Percentiles rank a stretch among this genome's conserved stretches.
Evolutionary conservation across 129 eudicot species (phyloP).

Genomic region (Flaveria robusta): DNA sequence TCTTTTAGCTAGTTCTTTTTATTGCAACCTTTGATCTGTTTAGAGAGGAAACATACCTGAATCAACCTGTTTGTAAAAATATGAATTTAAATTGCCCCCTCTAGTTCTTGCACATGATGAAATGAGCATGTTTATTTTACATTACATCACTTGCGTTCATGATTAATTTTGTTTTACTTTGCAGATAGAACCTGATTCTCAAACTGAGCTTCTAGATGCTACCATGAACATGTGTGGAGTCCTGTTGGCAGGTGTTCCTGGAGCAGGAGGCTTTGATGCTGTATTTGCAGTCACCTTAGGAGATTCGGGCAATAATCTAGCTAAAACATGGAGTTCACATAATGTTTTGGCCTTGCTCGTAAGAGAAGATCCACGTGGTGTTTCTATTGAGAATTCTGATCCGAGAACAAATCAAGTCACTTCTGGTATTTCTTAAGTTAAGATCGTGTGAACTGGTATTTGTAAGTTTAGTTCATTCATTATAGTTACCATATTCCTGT

Average conservation of each 20-base stretch:
- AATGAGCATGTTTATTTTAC: constrained; percentile 2
- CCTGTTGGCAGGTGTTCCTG: constrained; percentile 95
- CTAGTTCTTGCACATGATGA: background rate
- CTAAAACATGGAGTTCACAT: constrained; percentile 63
- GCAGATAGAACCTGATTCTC: constrained; percentile 96
- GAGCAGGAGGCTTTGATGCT: constrained; percentile 99
- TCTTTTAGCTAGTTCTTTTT: background rate
- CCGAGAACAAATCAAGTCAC: constrained; percentile 53
- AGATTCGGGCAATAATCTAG: constrained; percentile 54
- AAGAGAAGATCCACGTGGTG: constrained; percentile 93
- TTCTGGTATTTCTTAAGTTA: background rate
- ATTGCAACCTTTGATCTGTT: background rate
- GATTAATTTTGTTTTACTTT: constrained; percentile 21
- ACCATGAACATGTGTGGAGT: constrained; percentile 86
- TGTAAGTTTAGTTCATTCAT: background rate
- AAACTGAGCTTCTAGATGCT: constrained; percentile 74
- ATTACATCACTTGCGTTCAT: constrained; percentile 1
- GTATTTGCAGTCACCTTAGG: constrained; percentile 84
- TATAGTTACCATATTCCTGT: background rate
- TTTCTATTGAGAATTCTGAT: constrained; percentile 65
- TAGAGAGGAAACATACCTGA: background rate
- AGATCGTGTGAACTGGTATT: background rate
- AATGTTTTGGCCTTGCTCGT: constrained; percentile 89
- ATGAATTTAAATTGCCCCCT: background rate
- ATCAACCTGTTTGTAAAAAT: background rate